These are phyloP conservation scores for Bullera alba DNA, from an alignment of 768 basidiomycete species.

Conservation along the genomic window DNA sequence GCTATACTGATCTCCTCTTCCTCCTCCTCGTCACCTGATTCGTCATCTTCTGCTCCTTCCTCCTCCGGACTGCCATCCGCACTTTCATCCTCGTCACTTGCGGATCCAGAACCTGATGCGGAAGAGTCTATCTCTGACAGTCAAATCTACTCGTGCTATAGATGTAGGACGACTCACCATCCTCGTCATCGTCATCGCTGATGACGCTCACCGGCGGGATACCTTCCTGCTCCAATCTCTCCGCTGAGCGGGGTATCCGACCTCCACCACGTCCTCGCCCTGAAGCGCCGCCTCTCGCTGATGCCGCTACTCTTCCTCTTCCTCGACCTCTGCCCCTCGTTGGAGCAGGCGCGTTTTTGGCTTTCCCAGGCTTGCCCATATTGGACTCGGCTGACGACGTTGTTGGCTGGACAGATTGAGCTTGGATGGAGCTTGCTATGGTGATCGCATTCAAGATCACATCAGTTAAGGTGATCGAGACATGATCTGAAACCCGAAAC, in stretches of 20 bases:
- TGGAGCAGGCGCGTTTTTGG: slow-evolving; percentile 22
- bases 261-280: slow-evolving; percentile 7
- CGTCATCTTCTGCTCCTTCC: slow-evolving; percentile 9
- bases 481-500: too few species aligned
- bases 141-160: not conserved
- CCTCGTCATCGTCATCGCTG: slow-evolving; percentile 5
- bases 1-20: slow-evolving; percentile 36
- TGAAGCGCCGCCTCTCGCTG: slow-evolving; percentile 1
- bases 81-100: slow-evolving; percentile 1
- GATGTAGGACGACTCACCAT: not conserved
- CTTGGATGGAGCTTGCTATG: too few species aligned
- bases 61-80: slow-evolving; percentile 9
- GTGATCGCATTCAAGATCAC: too few species aligned
- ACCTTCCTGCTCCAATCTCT: slow-evolving; percentile 7
- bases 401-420: not conserved
- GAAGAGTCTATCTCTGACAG: not conserved
- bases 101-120: slow-evolving; percentile 6
- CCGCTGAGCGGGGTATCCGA: not conserved
- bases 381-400: not conserved
- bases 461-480: too few species aligned
- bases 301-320: slow-evolving; percentile 10
- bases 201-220: slow-evolving; percentile 19
- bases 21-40: slow-evolving; percentile 40
- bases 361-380: slow-evolving; percentile 41
- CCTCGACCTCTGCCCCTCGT: slow-evolving; percentile 24